Evolutionary conservation across 73 alveolate genomes (phyloP), one percentile per base, ranked within the genome.

Genomic region (Breviolum minutum): DNA sequence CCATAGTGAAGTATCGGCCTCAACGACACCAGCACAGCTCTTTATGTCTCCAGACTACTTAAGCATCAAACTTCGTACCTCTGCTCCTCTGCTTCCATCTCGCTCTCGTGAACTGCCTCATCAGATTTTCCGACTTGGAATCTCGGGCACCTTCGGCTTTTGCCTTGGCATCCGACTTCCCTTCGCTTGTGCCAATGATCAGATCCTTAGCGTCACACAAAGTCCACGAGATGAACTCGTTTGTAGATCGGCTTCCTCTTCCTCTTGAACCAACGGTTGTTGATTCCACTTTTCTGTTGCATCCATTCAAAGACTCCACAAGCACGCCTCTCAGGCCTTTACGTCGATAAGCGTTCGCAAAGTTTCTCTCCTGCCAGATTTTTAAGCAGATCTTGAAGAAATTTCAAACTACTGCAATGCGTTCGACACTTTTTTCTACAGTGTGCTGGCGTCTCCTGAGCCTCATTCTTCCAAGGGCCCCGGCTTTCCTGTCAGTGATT

Each of bases 301-400:
- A 40, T 40, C 54, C 54, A 40, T 40, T 40, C 54, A 40, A 40
- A 40, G 54, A 40, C 54, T 40, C 54, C 54, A 40, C 54, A 40
- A 40, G 54, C 54, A 40, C 54, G 3, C 54, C 54, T 8, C 95
- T 32, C 30, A 30, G 93, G 61, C 20, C 73, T 8, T 19, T 26
- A 30, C 96, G 88, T 13, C 97, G 97, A 63, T 91, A 91, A n/a
- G 97, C 97, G 61, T 73, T 91, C 79, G 97, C 40, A 32, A 91
- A 91, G 89, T 91, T 91, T 73, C 77, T 91, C 97, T 91, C 97
- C 97, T 90, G 66, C 19, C 60, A 2, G 24, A n/a, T 27, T 6
- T 19, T 5, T n/a, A n/a, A n/a, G n/a, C 54, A 40, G 54, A 3
- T 40, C 54, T 40, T 40, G 54, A 40, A 40, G 54, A 40, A 40